Percentiles rank a stretch among this genome's conserved stretches.
phyloP scores from a whole-genome alignment of 257 asterid species.

The Solanum chiquidenum region DNA sequence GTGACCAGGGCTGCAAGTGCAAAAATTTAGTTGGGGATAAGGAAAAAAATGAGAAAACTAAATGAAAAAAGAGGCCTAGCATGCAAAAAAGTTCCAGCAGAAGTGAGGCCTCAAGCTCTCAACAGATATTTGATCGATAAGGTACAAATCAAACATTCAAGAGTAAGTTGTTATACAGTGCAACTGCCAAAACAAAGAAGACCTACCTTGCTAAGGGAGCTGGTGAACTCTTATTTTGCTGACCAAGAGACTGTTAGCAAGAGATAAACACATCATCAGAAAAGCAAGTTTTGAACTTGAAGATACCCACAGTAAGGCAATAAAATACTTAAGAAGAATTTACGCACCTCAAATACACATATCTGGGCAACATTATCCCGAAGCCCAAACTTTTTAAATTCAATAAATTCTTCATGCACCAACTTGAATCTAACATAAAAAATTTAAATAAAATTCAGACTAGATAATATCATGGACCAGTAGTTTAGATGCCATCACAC shows the following conservation, averaged over 20 bases:
- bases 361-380: constrained; percentile 97
- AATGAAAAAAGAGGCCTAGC: neutral
- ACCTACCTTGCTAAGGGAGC: constrained; percentile 39
- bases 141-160: neutral
- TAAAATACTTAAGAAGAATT: neutral
- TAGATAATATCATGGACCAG: neutral
- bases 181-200: neutral
- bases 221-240: constrained; percentile 17
- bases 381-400: constrained; percentile 65
- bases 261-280: constrained; percentile 1
- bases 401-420: constrained; percentile 80
- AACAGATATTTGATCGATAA: neutral
- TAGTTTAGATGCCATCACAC: neutral
- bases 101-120: neutral
- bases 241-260: constrained; percentile 44
- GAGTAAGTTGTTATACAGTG: neutral
- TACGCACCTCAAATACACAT: constrained; percentile 80
- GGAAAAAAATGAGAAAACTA: neutral
- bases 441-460: neutral
- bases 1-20: constrained; percentile 34
- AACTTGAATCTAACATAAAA: constrained; percentile 66
- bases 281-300: neutral
- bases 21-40: neutral
- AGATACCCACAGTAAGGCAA: neutral
- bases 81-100: neutral